phyloP scores from a whole-genome alignment of 1,284 basidiomycete genomes.

The Ceratobasidium theobromae region DNA sequence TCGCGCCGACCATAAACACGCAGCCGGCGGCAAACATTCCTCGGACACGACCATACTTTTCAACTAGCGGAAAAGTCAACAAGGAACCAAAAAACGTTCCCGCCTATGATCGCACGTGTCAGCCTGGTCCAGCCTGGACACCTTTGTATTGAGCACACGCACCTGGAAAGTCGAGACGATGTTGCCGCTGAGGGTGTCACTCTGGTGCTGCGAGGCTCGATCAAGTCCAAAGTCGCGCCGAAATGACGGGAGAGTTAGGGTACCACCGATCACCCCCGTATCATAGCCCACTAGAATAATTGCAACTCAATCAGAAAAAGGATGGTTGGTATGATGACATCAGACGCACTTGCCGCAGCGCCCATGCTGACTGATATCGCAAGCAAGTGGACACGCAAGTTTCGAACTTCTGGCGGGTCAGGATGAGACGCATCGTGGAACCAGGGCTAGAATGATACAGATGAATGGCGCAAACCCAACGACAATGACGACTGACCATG shows the following conservation, averaged over 20 bases:
- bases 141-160: not conserved
- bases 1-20: constrained; percentile 45
- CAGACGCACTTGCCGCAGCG: constrained; percentile 12
- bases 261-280: constrained; percentile 43
- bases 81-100: constrained; percentile 44
- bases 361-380: constrained; percentile 30
- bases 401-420: constrained; percentile 25
- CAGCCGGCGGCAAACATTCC: constrained; percentile 40
- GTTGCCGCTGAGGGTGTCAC: constrained; percentile 41
- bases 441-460: not conserved
- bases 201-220: constrained; percentile 36
- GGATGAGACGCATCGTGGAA: constrained; percentile 24
- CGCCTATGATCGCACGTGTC: constrained; percentile 38
- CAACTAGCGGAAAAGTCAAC: constrained; percentile 40
- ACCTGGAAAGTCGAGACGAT: constrained; percentile 44
- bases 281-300: constrained; percentile 38
- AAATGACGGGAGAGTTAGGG: constrained; percentile 42
- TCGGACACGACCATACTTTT: constrained; percentile 39
- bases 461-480: not conserved
- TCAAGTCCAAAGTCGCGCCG: constrained; percentile 39
- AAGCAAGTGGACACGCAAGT: constrained; percentile 27
- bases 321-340: not conserved
- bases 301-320: not conserved
- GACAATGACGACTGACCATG: not conserved
- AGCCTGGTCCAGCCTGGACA: not conserved